A percentile compares a stretch with the other conserved stretches of the same genome.
Evolutionary conservation across 164 flowering plant genomes (phyloP).

Genomic region (Berberis thunbergii): DNA sequence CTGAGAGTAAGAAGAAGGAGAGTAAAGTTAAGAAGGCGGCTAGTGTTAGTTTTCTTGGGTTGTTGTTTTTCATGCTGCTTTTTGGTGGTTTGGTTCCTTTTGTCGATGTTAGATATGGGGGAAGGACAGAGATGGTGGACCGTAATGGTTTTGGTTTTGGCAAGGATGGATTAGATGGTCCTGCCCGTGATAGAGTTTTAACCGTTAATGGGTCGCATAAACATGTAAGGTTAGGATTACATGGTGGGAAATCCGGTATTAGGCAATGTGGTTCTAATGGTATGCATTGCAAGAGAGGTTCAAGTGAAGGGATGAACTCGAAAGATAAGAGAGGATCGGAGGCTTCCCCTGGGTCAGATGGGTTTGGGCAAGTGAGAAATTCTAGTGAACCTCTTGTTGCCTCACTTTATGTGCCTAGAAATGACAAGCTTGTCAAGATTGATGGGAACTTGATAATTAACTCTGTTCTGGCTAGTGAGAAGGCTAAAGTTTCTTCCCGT

Average conservation of each 20-base stretch:
- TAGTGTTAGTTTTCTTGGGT: constrained; percentile 78
- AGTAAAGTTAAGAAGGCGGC: constrained; percentile 87
- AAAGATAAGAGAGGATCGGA: constrained; percentile 9
- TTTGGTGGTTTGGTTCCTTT: constrained; percentile 71
- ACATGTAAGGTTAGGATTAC: constrained; percentile 16
- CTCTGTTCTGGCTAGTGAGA: constrained; percentile 90
- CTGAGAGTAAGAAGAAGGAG: constrained; percentile 46
- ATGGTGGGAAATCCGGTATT: constrained; percentile 12
- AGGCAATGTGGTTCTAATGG: constrained; percentile 4
- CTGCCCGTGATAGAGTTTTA: constrained; percentile 41
- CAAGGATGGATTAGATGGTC: constrained; percentile 17
- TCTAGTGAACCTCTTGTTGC: constrained; percentile 76
- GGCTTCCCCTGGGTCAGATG: constrained; percentile 8
- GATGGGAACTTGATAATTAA: constrained; percentile 96
- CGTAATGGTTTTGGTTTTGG: constrained; percentile 16
- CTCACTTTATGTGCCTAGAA: constrained; percentile 87
- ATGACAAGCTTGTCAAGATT: constrained; percentile 90
- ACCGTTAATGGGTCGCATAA: constrained; percentile 32
- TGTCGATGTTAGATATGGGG: constrained; percentile 51
- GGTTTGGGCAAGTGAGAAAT: constrained; percentile 20
- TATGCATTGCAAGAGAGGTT: constrained; percentile 15
- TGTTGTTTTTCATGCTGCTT: constrained; percentile 61
- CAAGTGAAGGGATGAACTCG: constrained; percentile 10
- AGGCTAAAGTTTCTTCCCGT: constrained; percentile 45
- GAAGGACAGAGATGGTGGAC: constrained; percentile 13